Evolutionary conservation across 2,329 filamentous ascomycete genomes (phyloP), one percentile per base, ranked within the genome.

Genomic region (Westerdykella aurantiaca): DNA sequence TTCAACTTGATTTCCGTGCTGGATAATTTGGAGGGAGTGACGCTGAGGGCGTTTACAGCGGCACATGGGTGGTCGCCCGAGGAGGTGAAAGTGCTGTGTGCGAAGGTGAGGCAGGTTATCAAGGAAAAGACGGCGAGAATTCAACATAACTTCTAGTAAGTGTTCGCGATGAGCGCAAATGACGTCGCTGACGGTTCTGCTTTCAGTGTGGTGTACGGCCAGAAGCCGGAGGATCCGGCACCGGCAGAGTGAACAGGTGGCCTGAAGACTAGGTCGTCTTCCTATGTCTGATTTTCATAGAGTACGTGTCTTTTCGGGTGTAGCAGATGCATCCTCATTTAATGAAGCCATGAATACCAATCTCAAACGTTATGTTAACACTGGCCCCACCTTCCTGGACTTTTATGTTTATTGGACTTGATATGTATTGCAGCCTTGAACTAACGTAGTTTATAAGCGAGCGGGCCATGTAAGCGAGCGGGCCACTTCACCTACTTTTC

Each of bases 1-100:
- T 55, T 60, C 42, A 53, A 60, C 44, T 38, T 58, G 1, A 46
- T 59, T 33, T 51, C 55, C 37, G 53, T 48, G 31, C 43, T 60
- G 6, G 58, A 62, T 34, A 56, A 57, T 17, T 37, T 59, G 16
- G 58, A 62, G 39, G 58, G 45, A n/a, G 46, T 60, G 13, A 52
- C 49, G 2, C 38, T 56, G 31, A 40, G 56, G 3, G 22, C 54
- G 9, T 54, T 49, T 21, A 51, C 50, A 4, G 38, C 35, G 11
- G 49, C 48, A 3, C 46, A 31, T 6, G 52, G 53, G 2, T 61
- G 57, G 58, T 35, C 41, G 9, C 18, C 46, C 6, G 52, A 57
- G 1, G 56, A 60, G 38, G 45, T 61, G 6, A 46, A 56, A 41
- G 55, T 59, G 1, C 42, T 58, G n/a, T 51, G 55, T 38, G 53